phyloP scores from a whole-genome alignment of 495 filamentous ascomycete species.

The Aspergillus ostianus region DNA sequence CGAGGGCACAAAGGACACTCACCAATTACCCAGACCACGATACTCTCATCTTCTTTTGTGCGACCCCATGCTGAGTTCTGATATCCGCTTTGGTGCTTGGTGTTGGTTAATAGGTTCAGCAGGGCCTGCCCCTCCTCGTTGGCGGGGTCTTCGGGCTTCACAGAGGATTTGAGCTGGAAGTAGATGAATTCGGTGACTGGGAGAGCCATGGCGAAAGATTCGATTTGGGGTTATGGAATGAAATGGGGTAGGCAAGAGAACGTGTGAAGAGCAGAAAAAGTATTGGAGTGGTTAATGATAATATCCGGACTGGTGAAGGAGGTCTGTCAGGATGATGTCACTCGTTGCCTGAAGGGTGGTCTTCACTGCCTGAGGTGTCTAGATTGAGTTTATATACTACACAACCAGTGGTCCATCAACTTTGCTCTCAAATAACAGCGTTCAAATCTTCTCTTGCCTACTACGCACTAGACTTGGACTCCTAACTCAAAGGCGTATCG shows the following conservation, averaged over 20 bases:
- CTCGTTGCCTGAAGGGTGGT: neutral
- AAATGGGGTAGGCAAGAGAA: neutral
- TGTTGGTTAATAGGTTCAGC: slow-evolving; percentile 26
- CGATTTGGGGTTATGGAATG: neutral
- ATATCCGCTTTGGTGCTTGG: slow-evolving; percentile 37
- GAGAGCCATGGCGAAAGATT: neutral
- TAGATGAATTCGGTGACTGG: slow-evolving; percentile 38
- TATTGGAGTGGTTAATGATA: neutral
- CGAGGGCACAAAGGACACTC: neutral
- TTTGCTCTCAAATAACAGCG: no score
- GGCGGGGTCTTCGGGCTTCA: slow-evolving; percentile 41
- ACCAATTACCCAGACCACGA: slow-evolving; percentile 44
- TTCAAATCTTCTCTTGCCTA: no score
- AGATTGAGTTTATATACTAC: neutral
- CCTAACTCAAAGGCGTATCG: no score
- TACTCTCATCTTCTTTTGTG: slow-evolving; percentile 34
- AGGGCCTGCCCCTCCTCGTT: slow-evolving; percentile 34
- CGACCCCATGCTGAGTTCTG: slow-evolving; percentile 41
- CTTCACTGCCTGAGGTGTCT: neutral
- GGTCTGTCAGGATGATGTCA: neutral
- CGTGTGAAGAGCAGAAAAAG: neutral
- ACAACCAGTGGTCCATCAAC: no score
- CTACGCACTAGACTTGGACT: no score
- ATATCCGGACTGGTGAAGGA: no score
- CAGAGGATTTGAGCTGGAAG: slow-evolving; percentile 36